Evolutionary conservation across 2,329 filamentous ascomycete species (phyloP).

Genomic region (Ophiosphaerella korrae): DNA sequence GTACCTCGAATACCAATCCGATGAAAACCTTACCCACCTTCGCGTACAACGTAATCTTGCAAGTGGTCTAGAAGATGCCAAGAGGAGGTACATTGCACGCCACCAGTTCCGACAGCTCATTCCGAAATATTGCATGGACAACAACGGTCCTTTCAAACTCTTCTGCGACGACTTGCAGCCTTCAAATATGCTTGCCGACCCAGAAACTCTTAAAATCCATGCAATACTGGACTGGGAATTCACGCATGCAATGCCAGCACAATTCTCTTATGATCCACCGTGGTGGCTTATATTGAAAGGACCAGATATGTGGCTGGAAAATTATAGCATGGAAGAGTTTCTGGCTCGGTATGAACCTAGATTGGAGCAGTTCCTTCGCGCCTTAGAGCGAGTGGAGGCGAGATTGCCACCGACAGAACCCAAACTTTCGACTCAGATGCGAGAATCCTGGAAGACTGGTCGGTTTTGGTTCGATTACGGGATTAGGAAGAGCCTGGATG

Average conservation of each 20-base stretch:
- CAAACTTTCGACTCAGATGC: constrained; percentile 36
- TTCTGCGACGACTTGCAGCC: constrained; percentile 50
- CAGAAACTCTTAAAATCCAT: constrained; percentile 40
- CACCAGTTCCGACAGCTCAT: constrained; percentile 20
- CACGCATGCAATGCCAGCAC: constrained; percentile 49
- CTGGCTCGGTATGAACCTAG: constrained; percentile 32
- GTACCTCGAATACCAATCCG: constrained; percentile 22
- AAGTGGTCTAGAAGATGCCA: constrained; percentile 26
- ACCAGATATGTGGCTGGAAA: constrained; percentile 18
- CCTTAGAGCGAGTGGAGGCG: constrained; percentile 33
- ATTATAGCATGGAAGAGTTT: constrained; percentile 24
- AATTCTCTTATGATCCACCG: constrained; percentile 47
- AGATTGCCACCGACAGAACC: constrained; percentile 10
- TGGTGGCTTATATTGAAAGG: constrained; percentile 48
- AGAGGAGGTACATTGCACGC: constrained; percentile 28
- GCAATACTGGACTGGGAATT: constrained; percentile 51
- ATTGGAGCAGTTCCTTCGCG: constrained; percentile 44
- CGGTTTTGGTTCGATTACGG: constrained; percentile 49
- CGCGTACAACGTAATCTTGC: constrained; percentile 28
- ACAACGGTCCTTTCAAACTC: constrained; percentile 44
- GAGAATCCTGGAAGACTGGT: constrained; percentile 41
- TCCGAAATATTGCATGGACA: constrained; percentile 18
- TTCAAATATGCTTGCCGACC: constrained; percentile 48
- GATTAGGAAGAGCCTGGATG: constrained; percentile 43
- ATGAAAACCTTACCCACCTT: constrained; percentile 24